Evolutionary conservation across 2,329 filamentous ascomycete genomes (phyloP), one percentile per base, ranked within the genome.

Genomic region (Neurospora sp.): DNA sequence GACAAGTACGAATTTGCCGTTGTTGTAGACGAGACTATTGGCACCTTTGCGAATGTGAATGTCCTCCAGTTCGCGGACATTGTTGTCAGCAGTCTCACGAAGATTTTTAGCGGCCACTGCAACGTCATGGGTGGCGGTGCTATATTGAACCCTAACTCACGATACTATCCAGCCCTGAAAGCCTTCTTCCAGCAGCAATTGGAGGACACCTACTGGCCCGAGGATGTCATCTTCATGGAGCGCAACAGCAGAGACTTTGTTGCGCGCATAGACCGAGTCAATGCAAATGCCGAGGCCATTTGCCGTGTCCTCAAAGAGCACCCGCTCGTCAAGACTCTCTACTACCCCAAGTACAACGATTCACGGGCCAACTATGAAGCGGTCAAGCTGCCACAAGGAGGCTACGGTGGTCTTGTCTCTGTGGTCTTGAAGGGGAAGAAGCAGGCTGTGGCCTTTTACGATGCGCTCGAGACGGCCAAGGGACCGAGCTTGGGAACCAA

Each of bases 401-500:
- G 95, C 0, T 98, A 98, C 77, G 95, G 96, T 10, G 95, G 95
- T 3, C 83, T 99, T 2, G 84, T 99, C 12, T 97, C 93, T 3
- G 89, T 94, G 43, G 92, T 91, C 0, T 97, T 98, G 76, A 82
- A 92, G 74, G 84, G 84, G 1, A 87, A 85, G 70, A 83, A 85
- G 38, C 89, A 94, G 72, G 92, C 95, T 0, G 83, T 92, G 69
- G 86, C 88, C 0, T 97, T 98, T 79, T 97, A 91, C 80, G 93
- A 99, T 80, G 85, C 87, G 12, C 82, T 99, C 17, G 89, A 96
- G 72, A 96, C 93, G 1, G 89, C 93, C 46, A 99, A 99, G 80
- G 96, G 96, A 0, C 96, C 96, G 0, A 97, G 93, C 80, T 83
- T 99, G 67, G 96, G 96, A 2, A 98, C 96, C 0, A 99, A 99